These are phyloP conservation scores for Sporothrix variecibatus DNA, from an alignment of 2,329 filamentous ascomycete species.

Conservation along the genomic window DNA sequence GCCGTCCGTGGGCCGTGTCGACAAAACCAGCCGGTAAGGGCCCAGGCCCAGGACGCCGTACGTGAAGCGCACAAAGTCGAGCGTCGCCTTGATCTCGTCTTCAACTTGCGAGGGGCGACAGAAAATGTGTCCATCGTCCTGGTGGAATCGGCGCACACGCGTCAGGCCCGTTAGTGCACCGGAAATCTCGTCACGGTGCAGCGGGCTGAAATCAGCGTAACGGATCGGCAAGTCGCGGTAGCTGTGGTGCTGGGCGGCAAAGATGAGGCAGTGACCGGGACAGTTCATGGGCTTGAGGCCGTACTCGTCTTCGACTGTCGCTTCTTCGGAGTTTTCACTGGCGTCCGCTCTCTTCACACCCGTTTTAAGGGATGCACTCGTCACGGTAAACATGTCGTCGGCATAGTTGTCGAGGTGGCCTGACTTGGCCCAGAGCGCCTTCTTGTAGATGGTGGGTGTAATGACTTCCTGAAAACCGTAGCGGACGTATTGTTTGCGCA, in stretches of 20 bases:
- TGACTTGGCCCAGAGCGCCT: conserved; percentile 80
- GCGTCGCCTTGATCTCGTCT: conserved; percentile 70
- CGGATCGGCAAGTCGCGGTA: conserved; percentile 89
- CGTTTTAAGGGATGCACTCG: conserved; percentile 51
- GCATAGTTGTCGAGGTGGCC: conserved; percentile 89
- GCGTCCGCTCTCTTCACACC: conserved; percentile 41
- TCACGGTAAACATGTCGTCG: conserved; percentile 88
- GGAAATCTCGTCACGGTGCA: conserved; percentile 94
- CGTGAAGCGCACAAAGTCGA: conserved; percentile 73
- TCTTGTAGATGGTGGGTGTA: conserved; percentile 89
- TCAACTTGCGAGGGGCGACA: conserved; percentile 76
- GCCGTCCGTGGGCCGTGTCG: conserved; percentile 69
- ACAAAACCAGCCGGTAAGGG: conserved; percentile 73
- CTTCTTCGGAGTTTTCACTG: background rate
- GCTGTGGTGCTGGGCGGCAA: conserved; percentile 77
- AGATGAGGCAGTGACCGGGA: conserved; percentile 89
- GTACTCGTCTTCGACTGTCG: conserved; percentile 62
- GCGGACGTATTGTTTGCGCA: conserved; percentile 78
- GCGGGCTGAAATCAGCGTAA: conserved; percentile 91
- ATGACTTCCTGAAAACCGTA: conserved; percentile 89
- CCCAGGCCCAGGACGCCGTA: conserved; percentile 71
- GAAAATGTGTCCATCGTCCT: conserved; percentile 92
- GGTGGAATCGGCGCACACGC: conserved; percentile 88
- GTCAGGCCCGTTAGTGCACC: conserved; percentile 89
- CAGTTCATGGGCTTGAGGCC: conserved; percentile 97